Evolutionary conservation across 108 stramenopile genomes (phyloP).

Genomic region (Nitzschia putrida): DNA sequence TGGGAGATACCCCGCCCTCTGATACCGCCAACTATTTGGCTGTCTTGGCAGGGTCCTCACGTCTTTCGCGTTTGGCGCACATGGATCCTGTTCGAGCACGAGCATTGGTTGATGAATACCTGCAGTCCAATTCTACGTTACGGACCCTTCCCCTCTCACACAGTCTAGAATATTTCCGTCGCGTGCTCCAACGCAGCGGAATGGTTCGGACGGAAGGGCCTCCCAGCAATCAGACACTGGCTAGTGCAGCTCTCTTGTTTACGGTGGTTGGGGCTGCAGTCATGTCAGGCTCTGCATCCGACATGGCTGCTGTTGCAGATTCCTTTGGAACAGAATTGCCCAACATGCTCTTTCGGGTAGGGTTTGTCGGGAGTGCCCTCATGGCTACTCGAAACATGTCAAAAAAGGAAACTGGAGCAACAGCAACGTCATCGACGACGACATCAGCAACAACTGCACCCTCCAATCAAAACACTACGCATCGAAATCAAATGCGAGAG

Average conservation of each 20-base stretch:
- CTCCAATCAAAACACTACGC: neutral
- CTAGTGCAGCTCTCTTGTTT: constrained; percentile 55
- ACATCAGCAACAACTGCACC: neutral
- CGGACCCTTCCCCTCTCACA: constrained; percentile 63
- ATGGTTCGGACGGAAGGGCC: constrained; percentile 23
- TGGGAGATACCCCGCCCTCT: constrained; percentile 1
- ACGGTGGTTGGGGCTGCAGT: constrained; percentile 59
- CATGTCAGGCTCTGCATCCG: constrained; percentile 34
- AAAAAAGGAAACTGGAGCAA: neutral
- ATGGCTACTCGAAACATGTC: constrained; percentile 37
- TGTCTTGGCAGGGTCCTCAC: constrained; percentile 49
- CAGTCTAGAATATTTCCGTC: constrained; percentile 58
- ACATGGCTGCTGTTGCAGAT: constrained; percentile 38
- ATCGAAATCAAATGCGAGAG: constrained; percentile 25
- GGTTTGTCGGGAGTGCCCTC: constrained; percentile 59
- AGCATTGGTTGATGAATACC: constrained; percentile 55
- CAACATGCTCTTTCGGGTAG: constrained; percentile 59
- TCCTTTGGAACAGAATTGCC: constrained; percentile 45
- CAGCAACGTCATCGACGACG: neutral
- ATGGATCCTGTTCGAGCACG: constrained; percentile 49
- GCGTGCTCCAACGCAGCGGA: constrained; percentile 39
- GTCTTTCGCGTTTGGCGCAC: constrained; percentile 52
- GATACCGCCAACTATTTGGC: neutral
- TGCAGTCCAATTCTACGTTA: constrained; percentile 63
- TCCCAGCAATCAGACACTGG: constrained; percentile 25